phyloP scores from a whole-genome alignment of 257 asterid genomes.

The Przewalskia tangutica region DNA sequence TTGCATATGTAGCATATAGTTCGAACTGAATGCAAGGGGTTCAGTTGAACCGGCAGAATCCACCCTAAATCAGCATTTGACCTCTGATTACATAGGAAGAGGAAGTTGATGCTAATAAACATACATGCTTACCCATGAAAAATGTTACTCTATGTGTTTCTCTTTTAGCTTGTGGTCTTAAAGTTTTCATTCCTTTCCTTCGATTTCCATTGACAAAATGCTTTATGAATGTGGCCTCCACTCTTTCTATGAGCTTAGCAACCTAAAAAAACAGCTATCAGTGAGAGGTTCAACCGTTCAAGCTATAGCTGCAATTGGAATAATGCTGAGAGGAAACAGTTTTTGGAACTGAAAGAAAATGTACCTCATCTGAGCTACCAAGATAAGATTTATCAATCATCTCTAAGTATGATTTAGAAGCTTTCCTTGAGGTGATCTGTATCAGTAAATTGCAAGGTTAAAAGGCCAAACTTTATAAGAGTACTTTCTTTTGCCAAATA shows the following conservation, averaged over 20 bases:
- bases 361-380: constrained; percentile 76
- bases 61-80: neutral
- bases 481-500: neutral
- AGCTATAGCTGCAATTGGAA: neutral
- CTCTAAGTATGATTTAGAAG: constrained; percentile 58
- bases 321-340: neutral
- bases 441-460: neutral
- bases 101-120: neutral
- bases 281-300: neutral
- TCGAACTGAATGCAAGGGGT: neutral
- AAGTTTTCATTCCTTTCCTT: constrained; percentile 50
- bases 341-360: neutral
- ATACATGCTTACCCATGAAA: constrained; percentile 44
- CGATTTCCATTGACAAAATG: constrained; percentile 75
- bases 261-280: constrained; percentile 20
- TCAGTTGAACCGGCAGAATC: neutral
- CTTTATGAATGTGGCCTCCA: constrained; percentile 59
- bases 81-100: neutral
- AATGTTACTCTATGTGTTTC: constrained; percentile 66
- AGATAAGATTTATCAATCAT: constrained; percentile 68
- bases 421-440: constrained; percentile 71
- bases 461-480: neutral
- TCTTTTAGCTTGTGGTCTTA: constrained; percentile 49
- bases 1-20: neutral
- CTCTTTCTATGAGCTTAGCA: constrained; percentile 39